These are phyloP conservation scores for Pyricularia sp. DNA, from an alignment of 2,329 filamentous ascomycete species.

Conservation along the genomic window DNA sequence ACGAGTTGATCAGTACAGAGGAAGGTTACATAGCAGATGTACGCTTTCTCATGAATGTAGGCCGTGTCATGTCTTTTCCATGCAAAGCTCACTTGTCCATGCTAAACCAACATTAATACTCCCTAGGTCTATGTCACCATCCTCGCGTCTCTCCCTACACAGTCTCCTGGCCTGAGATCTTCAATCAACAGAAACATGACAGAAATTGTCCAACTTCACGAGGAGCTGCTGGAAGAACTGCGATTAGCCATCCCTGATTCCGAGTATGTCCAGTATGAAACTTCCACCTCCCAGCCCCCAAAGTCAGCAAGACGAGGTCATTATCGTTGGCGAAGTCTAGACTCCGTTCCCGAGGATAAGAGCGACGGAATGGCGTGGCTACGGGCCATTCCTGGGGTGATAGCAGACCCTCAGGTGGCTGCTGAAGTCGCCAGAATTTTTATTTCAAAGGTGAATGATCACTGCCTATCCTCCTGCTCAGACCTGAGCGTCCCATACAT, in stretches of 20 bases:
- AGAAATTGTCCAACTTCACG: slow-evolving; percentile 71
- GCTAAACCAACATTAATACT: slow-evolving; percentile 3
- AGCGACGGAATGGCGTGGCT: slow-evolving; percentile 24
- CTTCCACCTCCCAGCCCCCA: not conserved
- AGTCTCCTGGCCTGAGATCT: slow-evolving; percentile 50
- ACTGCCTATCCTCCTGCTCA: not conserved
- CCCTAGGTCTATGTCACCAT: slow-evolving; percentile 60
- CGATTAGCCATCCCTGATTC: slow-evolving; percentile 58
- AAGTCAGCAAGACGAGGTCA: slow-evolving; percentile 17
- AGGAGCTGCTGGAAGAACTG: slow-evolving; percentile 64
- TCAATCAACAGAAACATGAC: slow-evolving; percentile 70
- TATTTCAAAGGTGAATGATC: slow-evolving; percentile 36
- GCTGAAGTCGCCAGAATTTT: slow-evolving; percentile 50
- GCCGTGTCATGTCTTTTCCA: slow-evolving; percentile 12
- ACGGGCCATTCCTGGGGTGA: slow-evolving; percentile 34
- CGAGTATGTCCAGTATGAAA: slow-evolving; percentile 39
- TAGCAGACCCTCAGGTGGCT: slow-evolving; percentile 44
- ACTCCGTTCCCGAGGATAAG: slow-evolving; percentile 29
- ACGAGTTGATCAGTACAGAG: slow-evolving; percentile 77
- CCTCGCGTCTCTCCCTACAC: slow-evolving; percentile 53
- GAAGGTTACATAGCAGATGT: slow-evolving; percentile 80
- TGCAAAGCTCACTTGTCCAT: not conserved
- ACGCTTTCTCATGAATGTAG: slow-evolving; percentile 73
- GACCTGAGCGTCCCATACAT: not conserved
- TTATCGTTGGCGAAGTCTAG: slow-evolving; percentile 34